Evolutionary conservation across 805 yeast genomes (phyloP), one percentile per base, ranked within the genome.

Genomic region (Priceomyces fermenticarens): DNA sequence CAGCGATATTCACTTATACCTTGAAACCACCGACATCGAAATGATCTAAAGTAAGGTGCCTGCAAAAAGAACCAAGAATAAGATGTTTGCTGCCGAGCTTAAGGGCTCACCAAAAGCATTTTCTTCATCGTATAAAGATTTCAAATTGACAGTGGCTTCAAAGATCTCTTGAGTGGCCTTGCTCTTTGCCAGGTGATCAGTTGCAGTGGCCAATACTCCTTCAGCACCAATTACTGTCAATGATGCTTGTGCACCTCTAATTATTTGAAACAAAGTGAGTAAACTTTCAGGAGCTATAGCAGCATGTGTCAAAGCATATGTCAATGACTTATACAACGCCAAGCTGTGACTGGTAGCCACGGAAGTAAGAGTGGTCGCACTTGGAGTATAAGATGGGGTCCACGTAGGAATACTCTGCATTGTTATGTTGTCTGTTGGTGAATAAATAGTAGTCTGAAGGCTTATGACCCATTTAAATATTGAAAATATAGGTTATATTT

Each of bases 1-100:
- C 75, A 11, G 85, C 71, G 1, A 65, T 52, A 5, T 81, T 76
- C 90, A 87, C 72, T 76, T 73, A 47, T 83, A 85, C 31, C 65
- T 69, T 46, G 66, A 74, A 49, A 59, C 67, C 0, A 73, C 14
- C 1, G 78, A 79, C 3, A 55, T 16, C 4, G 45, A 49, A 4
- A 42, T 32, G 36, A 54, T 57, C 13, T 35, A 42, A 13, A 43
- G 30, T 15, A 41, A 58, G 7, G 76, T 59, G 0, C 82, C 20
- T 3, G 72, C 78, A 69, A 80, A 83, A 0, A 83, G 58, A 2
- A 70, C 73, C 3, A 80, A 58, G 51, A 82, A 77, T 0, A 81
- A 75, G 10, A 70, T 41, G 54, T 87, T 88, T 13, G 82, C 88
- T 2, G 75, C 76, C 3, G 66, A 47, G 34, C 70, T 67, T 3